Percentiles rank a stretch among this genome's conserved stretches.
phyloP scores from a whole-genome alignment of 1,139 yeast species.

The Taphrina flavorubra region DNA sequence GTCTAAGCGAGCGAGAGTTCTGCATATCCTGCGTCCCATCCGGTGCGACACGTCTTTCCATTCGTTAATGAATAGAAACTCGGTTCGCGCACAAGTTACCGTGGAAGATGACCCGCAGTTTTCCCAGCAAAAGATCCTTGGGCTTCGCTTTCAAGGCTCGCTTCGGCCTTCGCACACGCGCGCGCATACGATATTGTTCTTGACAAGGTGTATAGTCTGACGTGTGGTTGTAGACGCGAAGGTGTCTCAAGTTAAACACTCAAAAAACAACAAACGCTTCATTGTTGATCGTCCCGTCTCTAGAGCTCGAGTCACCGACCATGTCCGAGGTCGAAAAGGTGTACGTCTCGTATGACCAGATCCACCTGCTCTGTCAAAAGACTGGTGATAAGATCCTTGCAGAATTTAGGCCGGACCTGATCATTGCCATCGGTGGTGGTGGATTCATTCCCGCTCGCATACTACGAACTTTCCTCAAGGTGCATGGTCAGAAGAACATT shows the following conservation, averaged over 20 bases:
- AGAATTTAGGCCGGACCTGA: constrained; percentile 66
- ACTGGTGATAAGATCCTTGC: constrained; percentile 70
- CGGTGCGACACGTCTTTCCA: constrained; percentile 9
- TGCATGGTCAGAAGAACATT: constrained; percentile 83
- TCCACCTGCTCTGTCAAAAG: constrained; percentile 91
- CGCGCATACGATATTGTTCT: too few species aligned
- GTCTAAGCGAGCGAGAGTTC: constrained; percentile 3
- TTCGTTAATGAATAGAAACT: constrained; percentile 6
- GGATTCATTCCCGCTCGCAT: constrained; percentile 97
- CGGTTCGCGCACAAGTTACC: constrained; percentile 13
- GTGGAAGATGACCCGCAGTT: constrained; percentile 23
- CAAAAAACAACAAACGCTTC: too few species aligned
- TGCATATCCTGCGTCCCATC: neutral
- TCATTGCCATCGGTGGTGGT: constrained; percentile 66
- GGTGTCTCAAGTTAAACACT: too few species aligned
- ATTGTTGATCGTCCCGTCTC: too few species aligned
- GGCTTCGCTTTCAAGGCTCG: neutral
- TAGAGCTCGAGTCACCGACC: neutral
- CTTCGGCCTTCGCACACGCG: neutral
- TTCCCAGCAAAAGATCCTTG: constrained; percentile 10
- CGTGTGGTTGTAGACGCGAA: too few species aligned
- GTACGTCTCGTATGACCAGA: constrained; percentile 87
- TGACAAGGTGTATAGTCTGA: too few species aligned
- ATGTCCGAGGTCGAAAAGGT: constrained; percentile 37
- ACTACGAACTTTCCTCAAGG: constrained; percentile 85